Evolutionary conservation across 257 asterid genomes (phyloP), one percentile per base, ranked within the genome.

Genomic region (Solanum habrochaites): DNA sequence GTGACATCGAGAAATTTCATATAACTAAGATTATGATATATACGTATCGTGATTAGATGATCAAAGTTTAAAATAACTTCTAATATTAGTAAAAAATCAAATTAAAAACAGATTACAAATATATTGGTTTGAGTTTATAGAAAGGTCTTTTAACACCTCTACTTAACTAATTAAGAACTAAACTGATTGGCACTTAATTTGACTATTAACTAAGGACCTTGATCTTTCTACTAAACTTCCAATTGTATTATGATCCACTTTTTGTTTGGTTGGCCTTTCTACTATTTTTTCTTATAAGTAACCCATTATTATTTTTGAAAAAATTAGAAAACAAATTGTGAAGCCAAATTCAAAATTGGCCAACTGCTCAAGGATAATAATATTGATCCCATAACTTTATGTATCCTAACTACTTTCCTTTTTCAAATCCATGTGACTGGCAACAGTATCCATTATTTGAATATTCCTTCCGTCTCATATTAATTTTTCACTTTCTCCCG

Each of bases 351-450:
- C 13, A 77, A 77, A 78, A 45, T 3, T 45, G 83, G 66, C 39
- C 83, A 45, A 78, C 60, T 78, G 83, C 3, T 8, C 40, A 45
- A 78, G 2, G 62, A 77, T 25, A 25, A 3, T 32, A 32, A 32
- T 15, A 25, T 43, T 77, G 83, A 78, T 71, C 83, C 40, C 83
- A 78, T 78, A 78, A 45, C 83, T 78, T 9, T 78, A 20, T 78
- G 83, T 15, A 77, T 43, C 64, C 16, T 23, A 23, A 8, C 29
- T n/a, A 27, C 25, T 45, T 45, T 25, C 64, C 40, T 45, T 8
- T 8, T 78, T 78, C 83, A 45, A 78, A 78, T 7, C 64, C 83
- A 78, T 78, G 64, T 45, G 83, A 29, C 64, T 45, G 0, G 83
- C 14, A 43, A 77, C n/a, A 9, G 16, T 15, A 78, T 77, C 64